These are phyloP conservation scores for Metschnikowia cerradonensis DNA, from an alignment of 805 yeast genomes.

Conservation along the genomic window DNA sequence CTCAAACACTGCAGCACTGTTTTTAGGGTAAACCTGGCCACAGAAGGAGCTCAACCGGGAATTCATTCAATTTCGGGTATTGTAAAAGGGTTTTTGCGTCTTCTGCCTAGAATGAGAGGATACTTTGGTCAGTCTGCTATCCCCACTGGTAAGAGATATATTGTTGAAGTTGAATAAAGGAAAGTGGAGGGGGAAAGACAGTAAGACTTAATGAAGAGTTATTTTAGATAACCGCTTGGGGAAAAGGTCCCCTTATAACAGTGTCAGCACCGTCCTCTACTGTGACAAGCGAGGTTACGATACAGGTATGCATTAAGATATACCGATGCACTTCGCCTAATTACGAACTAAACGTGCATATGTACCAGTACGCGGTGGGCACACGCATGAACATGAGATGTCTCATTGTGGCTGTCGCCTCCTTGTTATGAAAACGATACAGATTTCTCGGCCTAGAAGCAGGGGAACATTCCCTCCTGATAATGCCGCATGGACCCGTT, in stretches of 20 bases:
- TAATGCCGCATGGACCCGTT: constrained; percentile 2
- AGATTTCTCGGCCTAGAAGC: constrained; percentile 2
- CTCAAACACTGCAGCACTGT: not conserved
- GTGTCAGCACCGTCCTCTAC: not conserved
- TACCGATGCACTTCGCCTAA: not conserved
- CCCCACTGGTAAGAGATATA: not conserved
- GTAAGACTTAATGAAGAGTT: not conserved
- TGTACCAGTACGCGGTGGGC: not conserved
- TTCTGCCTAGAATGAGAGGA: not conserved
- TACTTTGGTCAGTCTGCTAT: not conserved
- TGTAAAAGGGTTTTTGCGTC: not conserved
- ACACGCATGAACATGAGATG: not conserved
- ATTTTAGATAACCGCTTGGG: not conserved
- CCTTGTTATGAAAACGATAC: not conserved
- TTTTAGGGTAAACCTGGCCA: not conserved
- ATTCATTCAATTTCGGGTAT: not conserved
- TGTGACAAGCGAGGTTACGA: constrained; percentile 1
- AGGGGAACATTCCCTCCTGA: not conserved
- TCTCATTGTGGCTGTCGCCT: not conserved
- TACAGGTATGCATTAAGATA: constrained; percentile 4
- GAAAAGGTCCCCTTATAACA: not conserved
- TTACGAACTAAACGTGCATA: constrained; percentile 5
- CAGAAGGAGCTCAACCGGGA: not conserved
- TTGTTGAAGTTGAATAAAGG: not conserved
- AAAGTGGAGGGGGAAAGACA: not conserved